Percentiles rank a stretch among this genome's conserved stretches.
Evolutionary conservation across 1,284 basidiomycete species (phyloP).

Genomic region (Rhodofomes roseus): DNA sequence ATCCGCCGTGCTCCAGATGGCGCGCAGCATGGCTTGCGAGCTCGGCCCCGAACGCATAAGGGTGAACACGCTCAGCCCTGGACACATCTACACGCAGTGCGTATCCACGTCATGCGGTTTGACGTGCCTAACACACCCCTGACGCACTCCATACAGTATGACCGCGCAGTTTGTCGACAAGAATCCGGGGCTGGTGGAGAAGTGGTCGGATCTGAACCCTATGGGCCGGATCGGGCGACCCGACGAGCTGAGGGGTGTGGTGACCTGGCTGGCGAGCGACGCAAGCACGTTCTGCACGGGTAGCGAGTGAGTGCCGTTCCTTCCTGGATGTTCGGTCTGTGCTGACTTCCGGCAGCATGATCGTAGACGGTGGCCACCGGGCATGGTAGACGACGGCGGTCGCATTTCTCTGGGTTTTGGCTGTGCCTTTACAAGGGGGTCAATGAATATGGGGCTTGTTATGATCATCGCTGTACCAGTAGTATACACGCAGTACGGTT

Average conservation of each 20-base stretch:
- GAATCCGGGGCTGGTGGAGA: constrained; percentile 63
- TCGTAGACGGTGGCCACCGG: constrained; percentile 70
- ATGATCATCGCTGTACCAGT: neutral
- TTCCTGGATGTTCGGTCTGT: neutral
- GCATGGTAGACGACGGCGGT: constrained; percentile 45
- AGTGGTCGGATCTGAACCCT: constrained; percentile 75
- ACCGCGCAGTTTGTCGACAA: constrained; percentile 73
- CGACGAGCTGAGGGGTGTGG: constrained; percentile 75
- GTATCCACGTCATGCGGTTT: constrained; percentile 20
- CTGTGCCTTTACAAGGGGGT: neutral
- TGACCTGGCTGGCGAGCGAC: constrained; percentile 75
- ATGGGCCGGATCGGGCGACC: constrained; percentile 72
- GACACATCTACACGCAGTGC: constrained; percentile 72
- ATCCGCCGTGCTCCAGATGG: constrained; percentile 81
- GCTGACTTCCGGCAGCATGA: constrained; percentile 41
- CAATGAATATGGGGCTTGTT: too few species aligned
- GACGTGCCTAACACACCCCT: neutral
- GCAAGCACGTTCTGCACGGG: constrained; percentile 76
- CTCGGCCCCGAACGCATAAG: constrained; percentile 68
- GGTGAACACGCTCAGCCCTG: constrained; percentile 75
- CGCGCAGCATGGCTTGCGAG: constrained; percentile 83
- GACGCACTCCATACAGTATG: constrained; percentile 46
- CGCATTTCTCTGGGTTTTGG: neutral
- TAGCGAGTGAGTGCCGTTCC: constrained; percentile 55
- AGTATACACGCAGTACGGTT: constrained; percentile 58